phyloP scores from a whole-genome alignment of 345 rosid genomes.

The Excoecaria cochinchinensis region DNA sequence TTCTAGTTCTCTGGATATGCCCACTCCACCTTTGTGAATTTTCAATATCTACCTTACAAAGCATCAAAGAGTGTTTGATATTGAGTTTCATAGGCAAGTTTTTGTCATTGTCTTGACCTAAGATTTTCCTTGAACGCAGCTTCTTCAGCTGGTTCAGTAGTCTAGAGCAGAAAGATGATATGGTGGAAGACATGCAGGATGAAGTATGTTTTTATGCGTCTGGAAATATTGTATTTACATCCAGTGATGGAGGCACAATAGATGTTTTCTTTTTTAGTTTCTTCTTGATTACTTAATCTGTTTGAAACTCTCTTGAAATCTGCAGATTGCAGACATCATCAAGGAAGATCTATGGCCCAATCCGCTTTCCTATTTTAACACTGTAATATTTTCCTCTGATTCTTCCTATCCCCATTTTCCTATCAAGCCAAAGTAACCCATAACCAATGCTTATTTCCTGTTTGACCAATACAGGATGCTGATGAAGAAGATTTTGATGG shows the following conservation, averaged over 20 bases:
- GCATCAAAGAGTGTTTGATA: neutral
- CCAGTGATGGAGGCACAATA: neutral
- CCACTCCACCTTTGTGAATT: neutral
- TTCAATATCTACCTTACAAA: neutral
- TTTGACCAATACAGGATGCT: conserved; percentile 21
- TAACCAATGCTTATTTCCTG: neutral
- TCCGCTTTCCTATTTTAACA: conserved; percentile 84
- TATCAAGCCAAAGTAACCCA: neutral
- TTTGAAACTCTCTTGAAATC: neutral
- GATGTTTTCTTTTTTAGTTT: neutral
- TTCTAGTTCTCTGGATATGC: neutral
- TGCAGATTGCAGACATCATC: conserved; percentile 88
- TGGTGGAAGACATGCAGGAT: conserved; percentile 61
- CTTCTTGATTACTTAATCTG: conserved; percentile 4
- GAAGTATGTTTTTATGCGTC: conserved; percentile 50
- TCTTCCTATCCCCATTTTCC: neutral
- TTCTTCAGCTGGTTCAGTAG: conserved; percentile 86
- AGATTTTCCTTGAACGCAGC: conserved; percentile 40
- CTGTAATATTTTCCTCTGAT: conserved; percentile 39
- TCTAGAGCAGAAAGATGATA: conserved; percentile 48
- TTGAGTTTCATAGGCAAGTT: neutral
- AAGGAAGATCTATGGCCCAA: conserved; percentile 95
- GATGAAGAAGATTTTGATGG: conserved; percentile 27
- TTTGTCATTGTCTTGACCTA: neutral
- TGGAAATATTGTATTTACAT: neutral